phyloP scores from a whole-genome alignment of 345 rosid species.

The Eucalyptus tenuipes region DNA sequence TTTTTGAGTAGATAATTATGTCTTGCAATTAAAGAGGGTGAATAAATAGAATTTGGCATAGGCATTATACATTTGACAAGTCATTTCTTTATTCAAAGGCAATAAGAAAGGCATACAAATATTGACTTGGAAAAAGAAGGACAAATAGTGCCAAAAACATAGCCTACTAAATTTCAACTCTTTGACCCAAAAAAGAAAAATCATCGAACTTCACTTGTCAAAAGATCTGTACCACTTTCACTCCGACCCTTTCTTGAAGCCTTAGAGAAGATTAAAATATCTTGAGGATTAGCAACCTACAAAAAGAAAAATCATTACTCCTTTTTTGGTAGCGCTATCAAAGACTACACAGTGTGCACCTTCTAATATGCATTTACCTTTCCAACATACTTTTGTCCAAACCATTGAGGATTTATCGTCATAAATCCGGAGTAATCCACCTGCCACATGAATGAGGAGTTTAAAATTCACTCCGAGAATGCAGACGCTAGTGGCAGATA shows the following conservation, averaged over 20 bases:
- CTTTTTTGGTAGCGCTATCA: not conserved
- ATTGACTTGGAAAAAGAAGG: not conserved
- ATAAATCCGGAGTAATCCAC: slow-evolving; percentile 97
- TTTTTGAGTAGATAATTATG: not conserved
- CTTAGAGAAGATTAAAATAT: slow-evolving; percentile 93
- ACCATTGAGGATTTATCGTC: slow-evolving; percentile 98
- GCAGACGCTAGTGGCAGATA: not conserved
- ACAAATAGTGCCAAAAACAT: not conserved
- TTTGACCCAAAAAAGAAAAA: too few relatives aligned
- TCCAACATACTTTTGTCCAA: slow-evolving; percentile 98
- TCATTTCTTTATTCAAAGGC: not conserved
- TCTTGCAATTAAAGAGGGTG: not conserved
- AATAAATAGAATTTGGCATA: not conserved
- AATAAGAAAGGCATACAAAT: not conserved
- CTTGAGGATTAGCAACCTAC: slow-evolving; percentile 99
- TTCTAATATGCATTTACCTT: slow-evolving; percentile 38
- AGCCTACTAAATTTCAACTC: not conserved
- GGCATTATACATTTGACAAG: not conserved
- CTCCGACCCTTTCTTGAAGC: slow-evolving; percentile 48
- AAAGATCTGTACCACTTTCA: slow-evolving; percentile 30
- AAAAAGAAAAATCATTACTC: not conserved
- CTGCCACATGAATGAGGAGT: slow-evolving; percentile 28
- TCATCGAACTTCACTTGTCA: not conserved
- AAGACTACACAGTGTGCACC: not conserved
- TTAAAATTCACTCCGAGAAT: not conserved